phyloP scores from a whole-genome alignment of 2,329 filamentous ascomycete species.

The Corynespora cassiicola region DNA sequence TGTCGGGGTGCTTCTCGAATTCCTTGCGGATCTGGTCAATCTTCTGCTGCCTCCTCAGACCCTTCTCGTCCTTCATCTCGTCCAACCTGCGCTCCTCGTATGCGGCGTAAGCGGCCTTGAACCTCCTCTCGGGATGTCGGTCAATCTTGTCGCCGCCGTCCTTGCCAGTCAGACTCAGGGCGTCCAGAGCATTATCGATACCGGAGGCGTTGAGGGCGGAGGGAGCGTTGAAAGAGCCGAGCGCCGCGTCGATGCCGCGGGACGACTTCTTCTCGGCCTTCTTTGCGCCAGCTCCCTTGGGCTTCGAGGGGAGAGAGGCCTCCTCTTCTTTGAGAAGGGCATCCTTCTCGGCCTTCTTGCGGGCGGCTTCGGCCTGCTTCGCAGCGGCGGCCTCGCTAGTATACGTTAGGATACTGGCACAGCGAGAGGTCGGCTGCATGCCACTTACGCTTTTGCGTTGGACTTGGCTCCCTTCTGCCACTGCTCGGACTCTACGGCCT shows the following conservation, averaged over 20 bases:
- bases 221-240: constrained; percentile 51
- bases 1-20: constrained; percentile 93
- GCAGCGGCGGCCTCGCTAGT: constrained; percentile 80
- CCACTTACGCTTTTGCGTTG: constrained; percentile 81
- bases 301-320: constrained; percentile 66
- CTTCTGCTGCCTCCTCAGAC: constrained; percentile 81
- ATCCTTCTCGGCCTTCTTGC: constrained; percentile 92
- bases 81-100: constrained; percentile 82
- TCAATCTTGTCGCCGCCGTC: constrained; percentile 77
- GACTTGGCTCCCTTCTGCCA: constrained; percentile 90
- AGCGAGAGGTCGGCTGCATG: no score
- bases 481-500: constrained; percentile 72
- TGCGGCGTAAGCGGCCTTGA: constrained; percentile 82
- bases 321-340: constrained; percentile 86
- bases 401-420: no score
- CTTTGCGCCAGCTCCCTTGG: constrained; percentile 73
- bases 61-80: constrained; percentile 87
- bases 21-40: constrained; percentile 86
- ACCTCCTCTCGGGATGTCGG: constrained; percentile 84
- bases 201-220: constrained; percentile 78
- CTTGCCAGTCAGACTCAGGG: constrained; percentile 72
- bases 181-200: constrained; percentile 93
- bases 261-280: constrained; percentile 57
- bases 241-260: constrained; percentile 72
- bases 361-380: constrained; percentile 80